Percentiles rank a stretch among this genome's conserved stretches.
Evolutionary conservation across 2,329 filamentous ascomycete genomes (phyloP).

Genomic region (Boeremia lycopersici): DNA sequence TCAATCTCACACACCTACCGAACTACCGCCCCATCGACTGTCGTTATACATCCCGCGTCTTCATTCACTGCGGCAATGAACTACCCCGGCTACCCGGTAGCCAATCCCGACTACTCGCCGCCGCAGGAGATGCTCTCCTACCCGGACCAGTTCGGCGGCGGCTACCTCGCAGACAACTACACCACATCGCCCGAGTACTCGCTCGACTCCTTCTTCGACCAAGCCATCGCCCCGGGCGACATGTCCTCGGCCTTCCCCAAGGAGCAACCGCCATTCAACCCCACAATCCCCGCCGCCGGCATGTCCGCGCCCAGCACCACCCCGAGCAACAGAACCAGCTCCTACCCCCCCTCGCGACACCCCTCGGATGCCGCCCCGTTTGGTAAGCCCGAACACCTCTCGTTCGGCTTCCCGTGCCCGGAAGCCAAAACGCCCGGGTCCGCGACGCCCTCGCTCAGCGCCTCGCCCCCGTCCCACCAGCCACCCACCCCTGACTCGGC

Average conservation of each 20-base stretch:
- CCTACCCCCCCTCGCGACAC: slow-evolving; percentile 19
- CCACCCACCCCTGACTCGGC: slow-evolving; percentile 2
- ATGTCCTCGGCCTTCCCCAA: slow-evolving; percentile 25
- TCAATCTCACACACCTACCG: slow-evolving; percentile 14
- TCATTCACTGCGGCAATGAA: slow-evolving; percentile 26
- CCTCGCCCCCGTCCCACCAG: too few species aligned
- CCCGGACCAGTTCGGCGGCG: slow-evolving; percentile 31
- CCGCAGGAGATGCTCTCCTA: slow-evolving; percentile 29
- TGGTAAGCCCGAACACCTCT: slow-evolving; percentile 26
- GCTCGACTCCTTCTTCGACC: slow-evolving; percentile 38
- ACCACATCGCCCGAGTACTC: slow-evolving; percentile 30
- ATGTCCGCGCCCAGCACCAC: slow-evolving; percentile 19
- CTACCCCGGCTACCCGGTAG: slow-evolving; percentile 29
- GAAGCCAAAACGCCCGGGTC: slow-evolving; percentile 22
- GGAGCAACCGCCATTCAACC: slow-evolving; percentile 20
- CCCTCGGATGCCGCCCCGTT: slow-evolving; percentile 29
- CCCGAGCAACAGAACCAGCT: slow-evolving; percentile 14
- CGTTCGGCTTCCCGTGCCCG: slow-evolving; percentile 28
- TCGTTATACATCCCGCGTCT: slow-evolving; percentile 1
- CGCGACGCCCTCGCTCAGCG: slow-evolving; percentile 33
- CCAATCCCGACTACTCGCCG: slow-evolving; percentile 35
- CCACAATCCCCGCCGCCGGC: slow-evolving; percentile 23
- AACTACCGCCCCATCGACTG: slow-evolving; percentile 5
- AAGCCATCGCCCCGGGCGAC: slow-evolving; percentile 33
- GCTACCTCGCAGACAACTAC: slow-evolving; percentile 33